phyloP scores from a whole-genome alignment of 2,329 filamentous ascomycete species.

The Exophiala dermatitidis region DNA sequence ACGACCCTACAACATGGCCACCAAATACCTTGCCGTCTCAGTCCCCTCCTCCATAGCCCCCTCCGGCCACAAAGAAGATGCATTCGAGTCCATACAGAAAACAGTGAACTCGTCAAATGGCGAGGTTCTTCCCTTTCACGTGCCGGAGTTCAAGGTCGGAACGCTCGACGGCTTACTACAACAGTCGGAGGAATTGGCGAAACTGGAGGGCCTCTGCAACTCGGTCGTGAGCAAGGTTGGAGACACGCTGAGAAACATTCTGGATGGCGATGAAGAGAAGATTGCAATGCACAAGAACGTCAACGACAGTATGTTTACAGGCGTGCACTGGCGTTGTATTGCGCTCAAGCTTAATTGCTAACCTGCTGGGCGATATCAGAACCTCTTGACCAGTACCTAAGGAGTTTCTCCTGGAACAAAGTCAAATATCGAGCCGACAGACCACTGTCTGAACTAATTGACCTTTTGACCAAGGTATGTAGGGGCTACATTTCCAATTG shows the following conservation, averaged over 20 bases:
- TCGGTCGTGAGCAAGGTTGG: constrained; percentile 79
- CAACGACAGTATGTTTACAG: constrained; percentile 67
- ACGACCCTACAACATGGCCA: constrained; percentile 13
- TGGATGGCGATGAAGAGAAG: constrained; percentile 78
- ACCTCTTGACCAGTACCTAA: constrained; percentile 89
- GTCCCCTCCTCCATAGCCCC: constrained; percentile 81
- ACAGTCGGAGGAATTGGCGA: constrained; percentile 89
- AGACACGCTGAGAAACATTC: constrained; percentile 72
- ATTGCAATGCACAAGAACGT: constrained; percentile 82
- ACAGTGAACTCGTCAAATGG: constrained; percentile 69
- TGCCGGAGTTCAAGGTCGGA: constrained; percentile 96
- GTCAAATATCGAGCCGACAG: constrained; percentile 94
- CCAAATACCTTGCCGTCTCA: constrained; percentile 72
- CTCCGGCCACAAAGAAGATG: constrained; percentile 71
- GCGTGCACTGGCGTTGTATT: background rate
- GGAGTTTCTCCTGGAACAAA: constrained; percentile 91
- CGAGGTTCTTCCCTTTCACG: constrained; percentile 65
- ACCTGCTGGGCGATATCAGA: constrained; percentile 47
- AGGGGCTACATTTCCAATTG: background rate
- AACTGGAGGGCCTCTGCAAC: constrained; percentile 74
- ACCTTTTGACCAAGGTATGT: constrained; percentile 74
- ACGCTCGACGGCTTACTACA: constrained; percentile 91
- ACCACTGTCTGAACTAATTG: constrained; percentile 76
- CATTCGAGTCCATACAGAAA: constrained; percentile 65
- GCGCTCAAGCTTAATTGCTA: background rate